These are phyloP conservation scores for Lagenaria siceraria DNA, from an alignment of 306 rosid species.

Conservation along the genomic window DNA sequence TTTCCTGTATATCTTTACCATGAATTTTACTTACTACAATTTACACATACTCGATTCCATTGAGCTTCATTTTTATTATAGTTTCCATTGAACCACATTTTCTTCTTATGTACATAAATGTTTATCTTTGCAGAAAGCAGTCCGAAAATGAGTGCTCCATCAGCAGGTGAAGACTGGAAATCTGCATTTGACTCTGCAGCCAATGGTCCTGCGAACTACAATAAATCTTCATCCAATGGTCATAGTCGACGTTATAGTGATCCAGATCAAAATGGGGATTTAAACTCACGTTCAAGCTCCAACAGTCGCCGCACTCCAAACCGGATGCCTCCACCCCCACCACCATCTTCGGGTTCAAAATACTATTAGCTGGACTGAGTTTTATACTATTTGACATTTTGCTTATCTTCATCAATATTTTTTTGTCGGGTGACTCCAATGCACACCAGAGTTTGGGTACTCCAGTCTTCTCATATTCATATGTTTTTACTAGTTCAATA, in stretches of 20 bases:
- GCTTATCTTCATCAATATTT: slow-evolving; percentile 32
- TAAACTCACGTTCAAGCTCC: slow-evolving; percentile 52
- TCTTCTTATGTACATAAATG: background rate
- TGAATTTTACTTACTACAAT: background rate
- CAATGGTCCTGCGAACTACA: slow-evolving; percentile 40
- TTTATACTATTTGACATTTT: slow-evolving; percentile 15
- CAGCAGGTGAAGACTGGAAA: slow-evolving; percentile 84
- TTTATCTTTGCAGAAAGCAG: slow-evolving; percentile 53
- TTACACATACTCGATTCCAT: background rate
- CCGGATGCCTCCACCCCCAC: slow-evolving; percentile 78
- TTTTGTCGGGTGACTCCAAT: slow-evolving; percentile 37
- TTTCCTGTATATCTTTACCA: background rate
- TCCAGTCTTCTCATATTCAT: slow-evolving; percentile 19
- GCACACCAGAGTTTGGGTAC: slow-evolving; percentile 21
- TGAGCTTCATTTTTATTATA: background rate
- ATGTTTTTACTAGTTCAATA: background rate
- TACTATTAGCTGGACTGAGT: slow-evolving; percentile 23
- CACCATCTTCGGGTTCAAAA: slow-evolving; percentile 53
- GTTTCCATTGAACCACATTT: background rate
- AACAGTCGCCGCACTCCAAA: slow-evolving; percentile 85
- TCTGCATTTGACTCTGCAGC: slow-evolving; percentile 91
- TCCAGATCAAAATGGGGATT: slow-evolving; percentile 74
- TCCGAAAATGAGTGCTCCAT: slow-evolving; percentile 59
- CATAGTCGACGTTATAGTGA: slow-evolving; percentile 67
- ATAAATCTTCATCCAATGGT: slow-evolving; percentile 63